Evolutionary conservation across 2,329 filamentous ascomycete species (phyloP).

Genomic region (Talaromyces sp.): DNA sequence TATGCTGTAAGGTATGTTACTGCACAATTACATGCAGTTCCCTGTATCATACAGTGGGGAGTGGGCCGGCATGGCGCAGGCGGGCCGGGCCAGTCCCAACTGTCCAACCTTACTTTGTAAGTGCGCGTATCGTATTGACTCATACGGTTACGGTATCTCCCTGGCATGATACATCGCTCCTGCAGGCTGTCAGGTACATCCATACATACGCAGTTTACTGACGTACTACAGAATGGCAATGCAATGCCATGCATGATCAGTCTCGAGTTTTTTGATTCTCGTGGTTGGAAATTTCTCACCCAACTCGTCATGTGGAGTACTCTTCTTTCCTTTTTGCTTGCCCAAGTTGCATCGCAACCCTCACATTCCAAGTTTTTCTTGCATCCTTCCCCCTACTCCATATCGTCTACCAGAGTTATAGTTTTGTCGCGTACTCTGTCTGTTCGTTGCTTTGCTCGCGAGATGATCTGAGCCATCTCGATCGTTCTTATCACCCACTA

Average conservation of each 20-base stretch:
- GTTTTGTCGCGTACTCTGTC: not conserved
- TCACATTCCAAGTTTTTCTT: constrained; percentile 20
- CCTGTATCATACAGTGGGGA: not conserved
- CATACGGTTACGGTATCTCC: not conserved
- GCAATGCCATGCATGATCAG: constrained; percentile 20
- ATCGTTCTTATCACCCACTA: not conserved
- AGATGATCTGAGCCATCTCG: not conserved
- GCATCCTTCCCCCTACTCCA: not conserved
- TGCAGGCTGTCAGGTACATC: constrained; percentile 20
- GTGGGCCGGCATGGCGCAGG: constrained; percentile 15
- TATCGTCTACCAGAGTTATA: not conserved
- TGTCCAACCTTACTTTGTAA: not conserved
- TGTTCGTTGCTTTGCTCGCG: not conserved
- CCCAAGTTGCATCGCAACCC: constrained; percentile 13
- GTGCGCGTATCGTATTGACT: not conserved
- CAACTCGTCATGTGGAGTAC: constrained; percentile 14
- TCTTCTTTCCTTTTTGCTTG: not conserved
- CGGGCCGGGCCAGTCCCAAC: constrained; percentile 16
- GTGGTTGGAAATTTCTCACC: constrained; percentile 1
- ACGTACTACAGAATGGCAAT: constrained; percentile 10
- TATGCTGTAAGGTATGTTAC: constrained; percentile 6
- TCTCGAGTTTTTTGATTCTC: constrained; percentile 10
- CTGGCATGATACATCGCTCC: constrained; percentile 12
- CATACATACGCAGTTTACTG: constrained; percentile 1
- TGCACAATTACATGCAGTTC: not conserved